Evolutionary conservation across 2,329 filamentous ascomycete species (phyloP).

Genomic region (Zopfia rhizophila): DNA sequence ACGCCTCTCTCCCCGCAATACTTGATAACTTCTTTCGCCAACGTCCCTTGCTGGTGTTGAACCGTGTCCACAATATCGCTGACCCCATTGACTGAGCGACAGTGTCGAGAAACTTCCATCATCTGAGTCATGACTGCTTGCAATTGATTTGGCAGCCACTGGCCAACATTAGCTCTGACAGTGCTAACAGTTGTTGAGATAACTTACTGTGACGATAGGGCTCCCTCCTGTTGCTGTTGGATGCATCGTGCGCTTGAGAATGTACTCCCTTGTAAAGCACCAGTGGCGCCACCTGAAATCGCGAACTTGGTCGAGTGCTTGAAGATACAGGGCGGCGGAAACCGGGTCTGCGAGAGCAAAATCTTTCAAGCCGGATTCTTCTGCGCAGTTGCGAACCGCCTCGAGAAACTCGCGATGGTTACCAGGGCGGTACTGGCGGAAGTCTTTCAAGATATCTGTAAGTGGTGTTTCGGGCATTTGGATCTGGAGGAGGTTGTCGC

Average conservation of each 20-base stretch:
- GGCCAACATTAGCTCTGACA: conserved; percentile 13
- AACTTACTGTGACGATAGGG: conserved; percentile 75
- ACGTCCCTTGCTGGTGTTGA: conserved; percentile 69
- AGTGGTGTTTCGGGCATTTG: conserved; percentile 90
- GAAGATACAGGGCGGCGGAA: conserved; percentile 58
- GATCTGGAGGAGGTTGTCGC: conserved; percentile 87
- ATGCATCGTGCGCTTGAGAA: conserved; percentile 79
- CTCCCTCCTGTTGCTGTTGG: conserved; percentile 83
- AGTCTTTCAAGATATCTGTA: conserved; percentile 87
- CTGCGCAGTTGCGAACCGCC: conserved; percentile 69
- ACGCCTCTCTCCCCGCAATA: conserved; percentile 74
- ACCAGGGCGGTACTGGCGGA: conserved; percentile 86
- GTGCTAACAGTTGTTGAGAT: background rate
- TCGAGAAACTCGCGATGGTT: conserved; percentile 88
- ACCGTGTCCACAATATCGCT: conserved; percentile 75
- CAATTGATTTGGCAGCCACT: conserved; percentile 84
- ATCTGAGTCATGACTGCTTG: conserved; percentile 78
- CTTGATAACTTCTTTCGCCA: conserved; percentile 78
- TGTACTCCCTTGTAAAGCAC: conserved; percentile 87
- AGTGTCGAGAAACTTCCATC: conserved; percentile 65
- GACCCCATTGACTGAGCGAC: conserved; percentile 59
- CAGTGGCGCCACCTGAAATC: conserved; percentile 87
- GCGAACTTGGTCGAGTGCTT: conserved; percentile 75
- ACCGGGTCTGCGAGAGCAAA: conserved; percentile 73
- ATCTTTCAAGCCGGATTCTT: conserved; percentile 64